phyloP scores from a whole-genome alignment of 2,329 filamentous ascomycete species.

The Dothideomycetes sp. region DNA sequence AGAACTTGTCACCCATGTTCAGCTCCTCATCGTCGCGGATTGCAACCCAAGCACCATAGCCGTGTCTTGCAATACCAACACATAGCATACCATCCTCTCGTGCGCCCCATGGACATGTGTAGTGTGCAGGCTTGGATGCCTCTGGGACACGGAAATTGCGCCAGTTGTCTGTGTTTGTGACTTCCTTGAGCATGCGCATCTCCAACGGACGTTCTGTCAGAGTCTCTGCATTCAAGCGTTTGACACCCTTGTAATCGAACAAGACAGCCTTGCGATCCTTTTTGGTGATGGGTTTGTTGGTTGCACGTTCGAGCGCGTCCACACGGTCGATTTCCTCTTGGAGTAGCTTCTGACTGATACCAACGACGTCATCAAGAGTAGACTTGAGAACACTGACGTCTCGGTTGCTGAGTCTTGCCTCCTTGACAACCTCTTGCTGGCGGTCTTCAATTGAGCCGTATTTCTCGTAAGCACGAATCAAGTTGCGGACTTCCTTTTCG shows the following conservation, averaged over 20 bases:
- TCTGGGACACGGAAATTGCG: constrained; percentile 78
- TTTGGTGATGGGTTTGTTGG: constrained; percentile 77
- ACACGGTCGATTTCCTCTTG: constrained; percentile 62
- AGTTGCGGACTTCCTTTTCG: constrained; percentile 86
- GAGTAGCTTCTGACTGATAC: constrained; percentile 59
- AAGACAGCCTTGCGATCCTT: constrained; percentile 96
- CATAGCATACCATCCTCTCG: constrained; percentile 96
- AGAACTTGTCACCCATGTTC: constrained; percentile 81
- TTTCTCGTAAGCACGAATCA: constrained; percentile 82
- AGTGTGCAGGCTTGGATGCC: constrained; percentile 84
- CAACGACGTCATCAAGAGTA: constrained; percentile 69
- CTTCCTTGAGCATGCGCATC: constrained; percentile 71
- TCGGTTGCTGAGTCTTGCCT: constrained; percentile 74
- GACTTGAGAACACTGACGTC: constrained; percentile 70
- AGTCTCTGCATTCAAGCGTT: constrained; percentile 92
- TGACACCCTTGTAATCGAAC: constrained; percentile 87
- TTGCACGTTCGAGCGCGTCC: constrained; percentile 56
- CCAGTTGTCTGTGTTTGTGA: constrained; percentile 58
- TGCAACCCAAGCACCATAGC: constrained; percentile 89
- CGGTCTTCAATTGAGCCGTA: constrained; percentile 87
- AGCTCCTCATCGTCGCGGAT: constrained; percentile 89
- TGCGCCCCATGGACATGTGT: constrained; percentile 84
- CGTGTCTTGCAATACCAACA: constrained; percentile 84
- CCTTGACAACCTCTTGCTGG: constrained; percentile 74
- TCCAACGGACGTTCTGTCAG: constrained; percentile 85